These are phyloP conservation scores for Thielaviopsis ethacetica DNA, from an alignment of 2,329 filamentous ascomycete genomes.

Conservation along the genomic window DNA sequence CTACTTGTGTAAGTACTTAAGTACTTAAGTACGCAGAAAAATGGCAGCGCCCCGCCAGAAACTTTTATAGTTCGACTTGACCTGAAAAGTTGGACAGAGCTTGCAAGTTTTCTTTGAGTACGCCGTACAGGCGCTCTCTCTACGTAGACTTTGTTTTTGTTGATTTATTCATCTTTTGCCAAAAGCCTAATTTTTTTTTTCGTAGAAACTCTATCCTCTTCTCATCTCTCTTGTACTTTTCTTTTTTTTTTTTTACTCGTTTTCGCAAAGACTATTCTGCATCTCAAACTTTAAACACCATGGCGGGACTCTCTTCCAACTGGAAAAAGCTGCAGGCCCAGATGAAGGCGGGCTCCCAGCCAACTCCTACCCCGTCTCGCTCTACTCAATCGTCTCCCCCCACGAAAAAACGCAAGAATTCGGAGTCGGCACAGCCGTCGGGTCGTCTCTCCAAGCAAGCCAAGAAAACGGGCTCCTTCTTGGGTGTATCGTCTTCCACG, in stretches of 20 bases:
- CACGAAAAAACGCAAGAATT: slow-evolving; percentile 17
- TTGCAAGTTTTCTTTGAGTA: no score
- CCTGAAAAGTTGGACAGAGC: no score
- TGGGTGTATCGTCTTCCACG: not conserved
- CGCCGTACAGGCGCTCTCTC: no score
- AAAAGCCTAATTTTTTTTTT: no score
- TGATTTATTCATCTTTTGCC: no score
- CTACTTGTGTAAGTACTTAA: no score
- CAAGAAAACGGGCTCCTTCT: slow-evolving; percentile 1
- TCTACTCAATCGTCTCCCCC: slow-evolving; percentile 16
- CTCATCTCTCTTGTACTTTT: not conserved
- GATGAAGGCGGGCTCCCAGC: slow-evolving; percentile 27
- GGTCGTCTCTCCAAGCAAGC: slow-evolving; percentile 3
- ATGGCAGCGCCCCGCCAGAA: no score
- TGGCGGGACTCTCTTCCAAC: slow-evolving; percentile 43
- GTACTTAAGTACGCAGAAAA: no score
- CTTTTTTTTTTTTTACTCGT: not conserved
- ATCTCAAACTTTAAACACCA: not conserved
- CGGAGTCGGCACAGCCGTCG: slow-evolving; percentile 5
- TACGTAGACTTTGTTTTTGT: no score
- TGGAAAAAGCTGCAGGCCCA: slow-evolving; percentile 64
- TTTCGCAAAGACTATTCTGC: not conserved
- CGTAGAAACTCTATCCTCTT: not conserved
- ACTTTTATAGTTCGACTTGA: no score
- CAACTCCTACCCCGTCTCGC: slow-evolving; percentile 14